Evolutionary conservation across 345 rosid genomes (phyloP).

Genomic region (Eucalyptus dawsonii): DNA sequence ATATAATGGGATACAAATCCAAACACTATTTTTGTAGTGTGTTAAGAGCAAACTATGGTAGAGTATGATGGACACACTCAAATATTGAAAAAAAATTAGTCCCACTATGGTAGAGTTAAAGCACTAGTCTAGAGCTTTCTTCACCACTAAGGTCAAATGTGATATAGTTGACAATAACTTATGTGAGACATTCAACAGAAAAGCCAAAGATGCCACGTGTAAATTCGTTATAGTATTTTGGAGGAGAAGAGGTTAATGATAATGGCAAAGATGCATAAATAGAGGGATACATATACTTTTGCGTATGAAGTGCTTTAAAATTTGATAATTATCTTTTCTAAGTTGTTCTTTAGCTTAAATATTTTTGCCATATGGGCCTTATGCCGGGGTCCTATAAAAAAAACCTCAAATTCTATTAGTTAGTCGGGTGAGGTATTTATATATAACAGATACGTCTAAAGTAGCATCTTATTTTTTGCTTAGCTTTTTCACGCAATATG

Average conservation of each 20-base stretch:
- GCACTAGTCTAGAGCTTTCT: rapidly evolving
- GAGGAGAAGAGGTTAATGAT: background rate
- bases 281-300: too few species aligned
- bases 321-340: background rate
- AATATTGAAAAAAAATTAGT: background rate
- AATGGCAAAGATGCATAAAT: background rate
- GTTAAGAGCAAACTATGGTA: background rate
- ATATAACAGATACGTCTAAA: background rate
- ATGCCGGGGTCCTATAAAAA: background rate
- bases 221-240: background rate
- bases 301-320: background rate
- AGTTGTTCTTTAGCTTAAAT: background rate
- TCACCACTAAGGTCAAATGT: background rate
- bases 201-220: background rate
- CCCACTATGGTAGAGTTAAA: rapidly evolving
- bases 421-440: background rate
- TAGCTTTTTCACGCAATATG: background rate
- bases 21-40: background rate
- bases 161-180: background rate
- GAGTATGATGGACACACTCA: background rate
- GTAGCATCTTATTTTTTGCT: background rate
- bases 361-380: background rate
- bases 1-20: background rate
- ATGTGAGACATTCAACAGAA: background rate
- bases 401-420: background rate